These are phyloP conservation scores for Corchorus olitorius DNA, from an alignment of 345 rosid species.

Conservation along the genomic window DNA sequence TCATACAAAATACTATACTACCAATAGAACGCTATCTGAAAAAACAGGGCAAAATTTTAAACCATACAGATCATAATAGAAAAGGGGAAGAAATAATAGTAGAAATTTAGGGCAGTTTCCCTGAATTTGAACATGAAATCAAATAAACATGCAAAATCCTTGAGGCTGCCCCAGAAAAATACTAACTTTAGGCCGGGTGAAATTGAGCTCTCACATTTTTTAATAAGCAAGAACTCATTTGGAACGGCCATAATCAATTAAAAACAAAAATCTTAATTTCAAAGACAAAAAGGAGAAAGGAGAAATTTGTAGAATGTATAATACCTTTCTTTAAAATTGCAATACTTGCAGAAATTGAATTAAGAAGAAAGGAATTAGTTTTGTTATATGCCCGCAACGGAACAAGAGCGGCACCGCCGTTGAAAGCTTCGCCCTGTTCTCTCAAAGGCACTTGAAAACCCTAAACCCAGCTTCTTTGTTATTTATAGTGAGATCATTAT, in stretches of 20 bases:
- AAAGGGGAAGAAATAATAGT: neutral
- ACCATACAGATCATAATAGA: too few relatives aligned
- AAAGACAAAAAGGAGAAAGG: neutral
- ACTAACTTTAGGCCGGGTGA: conserved; percentile 23
- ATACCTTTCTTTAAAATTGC: neutral
- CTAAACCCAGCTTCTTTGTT: neutral
- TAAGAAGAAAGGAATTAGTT: neutral
- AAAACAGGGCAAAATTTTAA: too few relatives aligned
- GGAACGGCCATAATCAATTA: conserved; percentile 11
- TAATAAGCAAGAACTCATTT: conserved; percentile 18
- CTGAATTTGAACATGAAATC: conserved; percentile 1
- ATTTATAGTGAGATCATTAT: neutral
- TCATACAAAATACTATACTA: too few relatives aligned
- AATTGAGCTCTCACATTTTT: conserved; percentile 10
- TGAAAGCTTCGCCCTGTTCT: neutral
- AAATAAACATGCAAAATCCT: conserved; percentile 4
- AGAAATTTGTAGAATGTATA: neutral
- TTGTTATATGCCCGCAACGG: conserved; percentile 21
- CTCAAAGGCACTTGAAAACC: conserved; percentile 21
- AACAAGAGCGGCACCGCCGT: neutral
- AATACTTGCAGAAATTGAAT: neutral
- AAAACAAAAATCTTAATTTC: neutral
- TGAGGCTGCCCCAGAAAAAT: conserved; percentile 18
- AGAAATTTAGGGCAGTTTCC: conserved; percentile 23
- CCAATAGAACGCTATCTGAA: too few relatives aligned